phyloP scores from a whole-genome alignment of 441 rosid species.

The Arabidopsis lyrata region DNA sequence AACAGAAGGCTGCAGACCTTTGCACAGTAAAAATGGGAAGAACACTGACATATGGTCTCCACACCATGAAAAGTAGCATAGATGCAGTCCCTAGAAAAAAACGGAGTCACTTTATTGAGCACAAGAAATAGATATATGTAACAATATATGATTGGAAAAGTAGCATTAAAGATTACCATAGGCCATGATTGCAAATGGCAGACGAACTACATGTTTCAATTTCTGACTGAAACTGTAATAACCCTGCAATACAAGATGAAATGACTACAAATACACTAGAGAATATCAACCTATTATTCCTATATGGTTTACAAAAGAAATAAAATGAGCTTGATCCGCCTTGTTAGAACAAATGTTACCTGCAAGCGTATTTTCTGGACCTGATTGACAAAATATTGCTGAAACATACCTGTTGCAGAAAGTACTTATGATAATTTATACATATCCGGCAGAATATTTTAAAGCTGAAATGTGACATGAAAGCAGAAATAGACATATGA shows the following conservation, averaged over 20 bases:
- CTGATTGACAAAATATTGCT: slow-evolving; percentile 90
- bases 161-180: slow-evolving; percentile 60
- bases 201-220: slow-evolving; percentile 90
- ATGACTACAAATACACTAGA: slow-evolving; percentile 3
- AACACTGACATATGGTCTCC: slow-evolving; percentile 73
- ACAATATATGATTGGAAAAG: slow-evolving; percentile 6
- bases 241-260: slow-evolving; percentile 56
- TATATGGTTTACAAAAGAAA: slow-evolving; percentile 21
- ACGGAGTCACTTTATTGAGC: slow-evolving; percentile 1
- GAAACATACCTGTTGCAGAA: slow-evolving; percentile 79
- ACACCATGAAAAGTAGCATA: slow-evolving; percentile 89
- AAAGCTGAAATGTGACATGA: slow-evolving; percentile 4
- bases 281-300: not conserved
- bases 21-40: slow-evolving; percentile 70
- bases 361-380: slow-evolving; percentile 95
- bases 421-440: not conserved
- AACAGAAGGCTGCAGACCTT: slow-evolving; percentile 56
- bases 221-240: slow-evolving; percentile 99
- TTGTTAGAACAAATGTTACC: slow-evolving; percentile 48
- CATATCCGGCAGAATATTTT: not conserved
- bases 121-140: slow-evolving; percentile 13
- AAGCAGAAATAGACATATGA: slow-evolving; percentile 5
- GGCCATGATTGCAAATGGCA: slow-evolving; percentile 90
- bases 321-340: slow-evolving; percentile 9
- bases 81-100: slow-evolving; percentile 82